These are phyloP conservation scores for Cadophora sp. DNA, from an alignment of 2,329 filamentous ascomycete genomes.

Conservation along the genomic window DNA sequence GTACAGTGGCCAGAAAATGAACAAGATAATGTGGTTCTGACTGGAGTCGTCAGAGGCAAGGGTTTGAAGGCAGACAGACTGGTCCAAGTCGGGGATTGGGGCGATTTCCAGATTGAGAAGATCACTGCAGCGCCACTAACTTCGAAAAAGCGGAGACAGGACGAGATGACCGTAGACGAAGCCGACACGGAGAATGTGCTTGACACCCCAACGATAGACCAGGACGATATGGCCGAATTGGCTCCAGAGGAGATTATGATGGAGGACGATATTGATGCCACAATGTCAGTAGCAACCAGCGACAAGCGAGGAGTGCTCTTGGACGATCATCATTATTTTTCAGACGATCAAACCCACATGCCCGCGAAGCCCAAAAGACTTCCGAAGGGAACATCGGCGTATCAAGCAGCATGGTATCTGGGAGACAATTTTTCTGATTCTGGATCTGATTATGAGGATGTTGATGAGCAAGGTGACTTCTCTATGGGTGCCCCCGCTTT, in stretches of 20 bases:
- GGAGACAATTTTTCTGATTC: constrained; percentile 76
- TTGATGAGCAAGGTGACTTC: constrained; percentile 67
- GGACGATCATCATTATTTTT: constrained; percentile 98
- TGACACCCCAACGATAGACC: constrained; percentile 77
- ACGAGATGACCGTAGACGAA: constrained; percentile 73
- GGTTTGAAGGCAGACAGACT: constrained; percentile 89
- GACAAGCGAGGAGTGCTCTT: constrained; percentile 86
- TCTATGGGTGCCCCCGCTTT: constrained; percentile 59
- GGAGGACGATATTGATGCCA: constrained; percentile 65
- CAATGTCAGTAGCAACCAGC: constrained; percentile 54
- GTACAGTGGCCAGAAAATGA: constrained; percentile 71
- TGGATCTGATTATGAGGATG: constrained; percentile 81
- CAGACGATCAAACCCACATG: constrained; percentile 77
- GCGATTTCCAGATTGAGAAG: constrained; percentile 89
- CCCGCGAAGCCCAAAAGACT: constrained; percentile 72
- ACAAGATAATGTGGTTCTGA: constrained; percentile 73
- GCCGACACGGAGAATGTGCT: constrained; percentile 62
- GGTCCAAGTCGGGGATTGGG: constrained; percentile 92
- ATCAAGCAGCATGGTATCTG: constrained; percentile 94
- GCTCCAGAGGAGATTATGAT: constrained; percentile 87
- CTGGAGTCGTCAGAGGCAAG: constrained; percentile 84
- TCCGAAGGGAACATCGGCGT: constrained; percentile 90
- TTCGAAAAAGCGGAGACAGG: constrained; percentile 65
- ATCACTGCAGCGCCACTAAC: constrained; percentile 79
- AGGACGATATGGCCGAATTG: constrained; percentile 81